These are phyloP conservation scores for Claviceps monticola DNA, from an alignment of 2,329 filamentous ascomycete species.

Conservation along the genomic window DNA sequence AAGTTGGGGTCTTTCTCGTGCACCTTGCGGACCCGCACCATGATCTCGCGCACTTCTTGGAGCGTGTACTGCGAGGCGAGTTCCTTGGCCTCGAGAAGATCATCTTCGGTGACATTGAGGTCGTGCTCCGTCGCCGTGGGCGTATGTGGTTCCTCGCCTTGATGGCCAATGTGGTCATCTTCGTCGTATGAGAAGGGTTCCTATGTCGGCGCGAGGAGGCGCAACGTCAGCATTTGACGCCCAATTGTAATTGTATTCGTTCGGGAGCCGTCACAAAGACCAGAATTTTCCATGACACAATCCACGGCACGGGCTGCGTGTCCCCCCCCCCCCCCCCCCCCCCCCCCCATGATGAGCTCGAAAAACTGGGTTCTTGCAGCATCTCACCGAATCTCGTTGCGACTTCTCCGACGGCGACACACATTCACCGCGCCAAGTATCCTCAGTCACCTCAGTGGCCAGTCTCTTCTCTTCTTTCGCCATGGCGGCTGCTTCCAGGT, in stretches of 20 bases:
- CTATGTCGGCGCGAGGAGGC: slow-evolving; percentile 5
- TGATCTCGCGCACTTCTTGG: slow-evolving; percentile 29
- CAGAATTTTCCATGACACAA: no score
- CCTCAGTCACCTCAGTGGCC: slow-evolving; percentile 10
- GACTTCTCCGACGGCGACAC: slow-evolving; percentile 7
- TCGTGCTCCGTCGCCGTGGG: slow-evolving; percentile 20
- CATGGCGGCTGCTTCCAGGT: slow-evolving; percentile 10
- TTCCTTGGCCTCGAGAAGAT: slow-evolving; percentile 31
- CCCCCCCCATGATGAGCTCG: no score
- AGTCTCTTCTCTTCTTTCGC: slow-evolving; percentile 17
- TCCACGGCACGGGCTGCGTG: no score
- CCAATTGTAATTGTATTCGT: not conserved
- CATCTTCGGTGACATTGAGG: slow-evolving; percentile 32
- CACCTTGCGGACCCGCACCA: slow-evolving; percentile 25
- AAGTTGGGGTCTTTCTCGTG: slow-evolving; percentile 31
- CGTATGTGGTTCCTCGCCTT: slow-evolving; percentile 13
- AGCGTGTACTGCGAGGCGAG: slow-evolving; percentile 27
- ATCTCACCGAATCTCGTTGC: slow-evolving; percentile 6
- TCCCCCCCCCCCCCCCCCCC: no score
- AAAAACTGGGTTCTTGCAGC: not conserved
- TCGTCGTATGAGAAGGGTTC: slow-evolving; percentile 26
- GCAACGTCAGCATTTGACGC: not conserved
- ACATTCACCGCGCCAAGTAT: slow-evolving; percentile 9
- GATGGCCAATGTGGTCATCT: slow-evolving; percentile 20
- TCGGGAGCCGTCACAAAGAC: not conserved